Conservation (phyloP, 2,329 filamentous ascomycete species). For the Golovinomyces cichoracearum region DNA sequence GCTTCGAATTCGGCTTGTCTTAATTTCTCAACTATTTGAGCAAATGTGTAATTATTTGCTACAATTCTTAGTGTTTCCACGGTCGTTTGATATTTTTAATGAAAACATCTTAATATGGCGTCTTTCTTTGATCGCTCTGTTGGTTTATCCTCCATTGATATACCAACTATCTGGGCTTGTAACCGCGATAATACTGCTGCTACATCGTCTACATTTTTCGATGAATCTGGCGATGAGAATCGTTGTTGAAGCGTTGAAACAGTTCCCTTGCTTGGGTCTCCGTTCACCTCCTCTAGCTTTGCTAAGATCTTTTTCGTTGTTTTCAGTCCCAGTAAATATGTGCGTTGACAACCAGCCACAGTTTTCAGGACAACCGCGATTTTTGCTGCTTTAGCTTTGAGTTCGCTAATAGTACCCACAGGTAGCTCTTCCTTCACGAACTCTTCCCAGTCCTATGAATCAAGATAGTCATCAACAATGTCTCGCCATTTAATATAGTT, state of each 20-base stretch:
- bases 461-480: not conserved
- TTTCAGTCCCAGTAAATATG: not conserved
- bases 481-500: slow-evolving; percentile 1
- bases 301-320: not conserved
- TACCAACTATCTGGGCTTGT: not conserved
- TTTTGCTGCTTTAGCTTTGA: not conserved
- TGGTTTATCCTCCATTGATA: not conserved
- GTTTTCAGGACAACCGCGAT: not conserved
- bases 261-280: not conserved
- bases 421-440: not conserved
- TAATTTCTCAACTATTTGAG: not conserved
- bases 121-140: not conserved
- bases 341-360: not conserved
- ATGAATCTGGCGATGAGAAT: not conserved
- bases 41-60: not conserved
- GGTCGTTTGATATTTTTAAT: not conserved
- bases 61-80: not conserved
- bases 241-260: not conserved
- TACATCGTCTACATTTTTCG: not conserved
- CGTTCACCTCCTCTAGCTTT: not conserved
- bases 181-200: not conserved
- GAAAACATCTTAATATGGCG: not conserved
- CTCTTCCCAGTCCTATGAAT: not conserved
- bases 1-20: not conserved
- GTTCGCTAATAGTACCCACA: not conserved